phyloP scores from a whole-genome alignment of 208 protist genomes.

The Crithidia bombi region DNA sequence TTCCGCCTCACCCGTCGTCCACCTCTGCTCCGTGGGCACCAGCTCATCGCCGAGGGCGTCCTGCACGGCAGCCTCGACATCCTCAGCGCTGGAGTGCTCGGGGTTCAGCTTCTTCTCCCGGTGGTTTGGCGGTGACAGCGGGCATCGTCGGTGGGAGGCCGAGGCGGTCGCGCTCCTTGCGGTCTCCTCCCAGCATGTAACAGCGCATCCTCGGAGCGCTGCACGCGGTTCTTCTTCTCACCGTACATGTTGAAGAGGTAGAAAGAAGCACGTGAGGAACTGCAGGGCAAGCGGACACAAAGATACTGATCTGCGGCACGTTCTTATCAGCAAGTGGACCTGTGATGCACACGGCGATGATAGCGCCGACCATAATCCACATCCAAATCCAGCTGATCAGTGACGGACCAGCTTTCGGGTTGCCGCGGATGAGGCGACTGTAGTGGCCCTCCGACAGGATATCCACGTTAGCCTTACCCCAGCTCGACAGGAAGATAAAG shows the following conservation, averaged over 20 bases:
- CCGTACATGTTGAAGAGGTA: conserved; percentile 71
- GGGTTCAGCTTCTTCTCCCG: conserved; percentile 15
- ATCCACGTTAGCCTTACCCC: conserved; percentile 71
- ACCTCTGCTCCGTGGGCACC: conserved; percentile 10
- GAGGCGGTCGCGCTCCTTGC: conserved; percentile 36
- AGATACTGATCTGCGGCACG: conserved; percentile 45
- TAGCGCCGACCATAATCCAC: conserved; percentile 53
- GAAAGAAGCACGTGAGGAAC: conserved; percentile 46
- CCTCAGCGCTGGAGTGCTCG: conserved; percentile 16
- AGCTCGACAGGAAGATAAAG: conserved; percentile 63
- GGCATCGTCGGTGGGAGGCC: conserved; percentile 14
- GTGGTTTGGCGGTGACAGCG: not conserved
- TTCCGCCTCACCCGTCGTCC: not conserved
- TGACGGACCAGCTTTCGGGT: conserved; percentile 46
- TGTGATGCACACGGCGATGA: conserved; percentile 44
- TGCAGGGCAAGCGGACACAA: conserved; percentile 58
- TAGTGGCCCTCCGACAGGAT: conserved; percentile 83
- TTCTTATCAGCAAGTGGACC: conserved; percentile 59
- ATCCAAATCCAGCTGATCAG: conserved; percentile 81
- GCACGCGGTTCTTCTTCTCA: conserved; percentile 57
- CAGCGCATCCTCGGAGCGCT: conserved; percentile 47
- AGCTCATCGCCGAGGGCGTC: conserved; percentile 1
- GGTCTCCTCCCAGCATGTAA: conserved; percentile 33
- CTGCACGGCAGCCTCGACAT: conserved; percentile 16
- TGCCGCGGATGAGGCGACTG: conserved; percentile 61